phyloP scores from a whole-genome alignment of 2,329 filamentous ascomycete species.

The Polytolypa hystricis region DNA sequence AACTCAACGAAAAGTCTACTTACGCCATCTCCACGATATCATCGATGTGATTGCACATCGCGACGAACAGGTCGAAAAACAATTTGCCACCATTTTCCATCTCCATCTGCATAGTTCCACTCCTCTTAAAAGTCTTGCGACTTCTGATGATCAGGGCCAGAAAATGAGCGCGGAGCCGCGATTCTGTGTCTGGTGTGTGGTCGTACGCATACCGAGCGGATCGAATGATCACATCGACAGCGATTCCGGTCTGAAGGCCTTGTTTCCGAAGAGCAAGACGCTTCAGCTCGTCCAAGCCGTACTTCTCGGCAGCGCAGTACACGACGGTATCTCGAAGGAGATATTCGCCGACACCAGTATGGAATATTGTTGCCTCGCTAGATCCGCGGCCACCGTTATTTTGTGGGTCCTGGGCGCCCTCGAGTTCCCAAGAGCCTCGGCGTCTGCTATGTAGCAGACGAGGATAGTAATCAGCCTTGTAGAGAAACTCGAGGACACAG shows the following conservation, averaged over 20 bases:
- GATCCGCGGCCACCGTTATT: slow-evolving; percentile 49
- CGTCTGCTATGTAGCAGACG: slow-evolving; percentile 78
- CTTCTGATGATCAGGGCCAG: slow-evolving; percentile 94
- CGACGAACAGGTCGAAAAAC: slow-evolving; percentile 97
- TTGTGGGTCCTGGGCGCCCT: slow-evolving; percentile 52
- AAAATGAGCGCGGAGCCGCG: slow-evolving; percentile 88
- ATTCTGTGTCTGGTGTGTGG: slow-evolving; percentile 87
- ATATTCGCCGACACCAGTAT: slow-evolving; percentile 60
- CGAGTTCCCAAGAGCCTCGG: slow-evolving; percentile 79
- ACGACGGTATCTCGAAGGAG: slow-evolving; percentile 86
- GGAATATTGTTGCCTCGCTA: slow-evolving; percentile 66
- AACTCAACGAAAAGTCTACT: too few relatives aligned
- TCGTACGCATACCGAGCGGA: slow-evolving; percentile 92
- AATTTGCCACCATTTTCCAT: slow-evolving; percentile 92
- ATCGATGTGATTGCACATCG: slow-evolving; percentile 96
- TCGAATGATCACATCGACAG: slow-evolving; percentile 81
- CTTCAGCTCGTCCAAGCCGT: slow-evolving; percentile 87
- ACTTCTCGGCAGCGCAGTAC: slow-evolving; percentile 86
- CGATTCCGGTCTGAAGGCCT: slow-evolving; percentile 82
- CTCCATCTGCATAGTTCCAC: slow-evolving; percentile 96
- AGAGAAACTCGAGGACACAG: slow-evolving; percentile 88
- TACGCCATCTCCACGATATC: slow-evolving; percentile 82
- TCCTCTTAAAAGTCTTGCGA: slow-evolving; percentile 95
- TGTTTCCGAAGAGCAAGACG: slow-evolving; percentile 86
- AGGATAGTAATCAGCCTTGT: slow-evolving; percentile 93